Evolutionary conservation across 768 basidiomycete species (phyloP).

Genomic region (Amylocystis lapponica): DNA sequence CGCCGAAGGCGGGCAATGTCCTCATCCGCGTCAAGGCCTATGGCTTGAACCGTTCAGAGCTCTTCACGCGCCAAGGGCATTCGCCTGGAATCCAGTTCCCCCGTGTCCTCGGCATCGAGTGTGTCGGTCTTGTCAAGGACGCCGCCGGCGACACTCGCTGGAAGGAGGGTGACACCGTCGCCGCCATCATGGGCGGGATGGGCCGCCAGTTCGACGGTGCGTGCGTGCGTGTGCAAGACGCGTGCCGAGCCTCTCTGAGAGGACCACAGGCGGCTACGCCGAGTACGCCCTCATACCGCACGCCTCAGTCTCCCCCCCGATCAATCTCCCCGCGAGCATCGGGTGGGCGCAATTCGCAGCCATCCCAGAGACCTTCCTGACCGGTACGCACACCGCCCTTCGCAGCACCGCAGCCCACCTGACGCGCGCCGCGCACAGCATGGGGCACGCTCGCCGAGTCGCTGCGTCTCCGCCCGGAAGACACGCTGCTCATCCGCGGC

Average conservation of each 20-base stretch:
- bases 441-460: conserved; percentile 3
- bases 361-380: conserved; percentile 2
- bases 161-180: conserved; percentile 4
- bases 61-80: conserved; percentile 3
- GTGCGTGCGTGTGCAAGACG: not conserved
- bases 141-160: not conserved
- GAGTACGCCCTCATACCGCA: conserved; percentile 1
- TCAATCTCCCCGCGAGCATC: conserved; percentile 1
- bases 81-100: conserved; percentile 3
- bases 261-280: conserved; percentile 1
- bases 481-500: conserved; percentile 4
- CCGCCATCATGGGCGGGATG: conserved; percentile 2
- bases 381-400: not conserved
- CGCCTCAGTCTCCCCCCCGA: not conserved
- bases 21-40: conserved; percentile 4
- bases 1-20: conserved; percentile 3
- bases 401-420: not conserved
- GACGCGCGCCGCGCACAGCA: not conserved
- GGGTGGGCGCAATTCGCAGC: conserved; percentile 2
- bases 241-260: not conserved
- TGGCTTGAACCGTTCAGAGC: conserved; percentile 3
- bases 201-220: conserved; percentile 3
- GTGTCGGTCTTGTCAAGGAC: conserved; percentile 1
- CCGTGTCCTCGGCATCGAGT: conserved; percentile 2
- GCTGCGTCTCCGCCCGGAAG: not conserved